Evolutionary conservation across 2,329 filamentous ascomycete species (phyloP).

Genomic region (Colletotrichum aenigma): DNA sequence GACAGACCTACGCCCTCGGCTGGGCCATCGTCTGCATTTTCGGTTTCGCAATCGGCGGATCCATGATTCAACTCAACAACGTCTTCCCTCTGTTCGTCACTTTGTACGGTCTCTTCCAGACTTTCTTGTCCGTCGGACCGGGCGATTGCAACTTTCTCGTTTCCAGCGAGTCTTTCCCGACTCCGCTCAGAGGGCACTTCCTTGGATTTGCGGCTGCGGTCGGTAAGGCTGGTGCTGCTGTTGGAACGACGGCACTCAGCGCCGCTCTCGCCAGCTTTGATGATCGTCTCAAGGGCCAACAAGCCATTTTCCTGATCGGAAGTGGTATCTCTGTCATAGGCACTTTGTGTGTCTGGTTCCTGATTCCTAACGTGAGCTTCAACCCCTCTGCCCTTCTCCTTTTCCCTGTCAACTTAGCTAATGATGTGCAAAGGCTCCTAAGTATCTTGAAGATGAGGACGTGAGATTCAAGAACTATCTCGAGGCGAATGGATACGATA

Average conservation of each 20-base stretch:
- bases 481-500: conserved; percentile 23
- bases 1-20: conserved; percentile 27
- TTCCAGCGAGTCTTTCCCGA: conserved; percentile 54
- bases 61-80: conserved; percentile 47
- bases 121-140: conserved; percentile 49
- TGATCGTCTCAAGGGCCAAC: conserved; percentile 25
- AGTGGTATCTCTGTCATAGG: conserved; percentile 28
- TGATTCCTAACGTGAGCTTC: conserved; percentile 25
- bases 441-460: conserved; percentile 25
- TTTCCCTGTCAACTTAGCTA: background rate
- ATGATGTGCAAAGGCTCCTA: conserved; percentile 14
- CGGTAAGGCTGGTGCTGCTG: conserved; percentile 54
- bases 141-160: conserved; percentile 53
- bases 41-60: conserved; percentile 53
- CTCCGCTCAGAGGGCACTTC: conserved; percentile 52
- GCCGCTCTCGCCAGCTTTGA: conserved; percentile 17
- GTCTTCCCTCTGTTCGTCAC: conserved; percentile 55
- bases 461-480: conserved; percentile 23
- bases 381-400: rapidly evolving
- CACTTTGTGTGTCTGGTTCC: conserved; percentile 26
- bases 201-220: conserved; percentile 54
- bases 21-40: conserved; percentile 34
- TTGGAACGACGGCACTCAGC: conserved; percentile 43
- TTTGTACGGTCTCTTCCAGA: conserved; percentile 56
- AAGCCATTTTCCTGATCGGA: conserved; percentile 30